Base-by-base conservation (phyloP, 345 rosid species). In the Fremontodendron californicum region DNA sequence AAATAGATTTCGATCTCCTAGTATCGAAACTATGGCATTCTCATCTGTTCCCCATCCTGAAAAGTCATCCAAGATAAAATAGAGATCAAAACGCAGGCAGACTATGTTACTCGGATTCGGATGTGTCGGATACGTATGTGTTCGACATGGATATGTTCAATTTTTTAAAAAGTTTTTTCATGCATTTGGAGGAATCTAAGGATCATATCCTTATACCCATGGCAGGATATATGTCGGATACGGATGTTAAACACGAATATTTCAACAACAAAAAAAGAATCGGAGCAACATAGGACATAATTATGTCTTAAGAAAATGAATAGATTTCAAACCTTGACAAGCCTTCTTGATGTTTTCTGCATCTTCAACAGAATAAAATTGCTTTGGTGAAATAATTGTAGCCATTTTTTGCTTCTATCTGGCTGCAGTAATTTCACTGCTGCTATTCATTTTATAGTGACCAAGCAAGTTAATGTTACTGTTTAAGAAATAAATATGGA, bases 31-130 rank as follows among this genome's bases (percentile, higher is more conserved):
- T 71, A 92, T 85, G 52, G 87, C 82, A 73, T 80, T 85, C 84
- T 92, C 94, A 25, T 92, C 88, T 10, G 97, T 92, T 79, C 97
- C 94, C 90, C 90, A 90, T 18, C 97, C 94, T 90, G 72, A 64
- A 73, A 58, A 58, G 11, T 13, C 6, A 12, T 29, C 39, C 18
- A 39, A 61, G 18, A 60, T 12, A 10, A 60, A 3, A 27, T 2
- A 13, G 2, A 58, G 35, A 58, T 55, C 29, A 58, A 25, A 54
- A 29, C 4, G 1, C 3, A 1, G 65, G 39, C 39, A 29, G 9
- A 27, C 19, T n/a, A n/a, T n/a, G n/a, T n/a, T n/a, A n/a, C n/a
- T n/a, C n/a, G n/a, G n/a, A n/a, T n/a, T n/a, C n/a, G n/a, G n/a
- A n/a, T n/a, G n/a, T n/a, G n/a, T n/a, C n/a, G n/a, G n/a, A n/a